These are phyloP conservation scores for Hygrocybe punicea DNA, from an alignment of 768 basidiomycete species.

Conservation along the genomic window DNA sequence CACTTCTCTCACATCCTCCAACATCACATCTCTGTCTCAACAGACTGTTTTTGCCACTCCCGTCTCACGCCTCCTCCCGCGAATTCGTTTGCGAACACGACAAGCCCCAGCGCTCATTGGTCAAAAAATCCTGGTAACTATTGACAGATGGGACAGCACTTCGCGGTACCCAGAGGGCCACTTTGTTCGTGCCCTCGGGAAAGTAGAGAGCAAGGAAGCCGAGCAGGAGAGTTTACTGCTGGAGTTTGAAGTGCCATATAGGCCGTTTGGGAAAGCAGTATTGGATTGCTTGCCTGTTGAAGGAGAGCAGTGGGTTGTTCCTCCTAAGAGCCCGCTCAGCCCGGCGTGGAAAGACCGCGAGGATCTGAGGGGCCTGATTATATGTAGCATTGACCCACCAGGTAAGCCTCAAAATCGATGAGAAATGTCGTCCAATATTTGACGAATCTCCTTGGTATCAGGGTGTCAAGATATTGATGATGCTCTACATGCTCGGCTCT, in stretches of 20 bases:
- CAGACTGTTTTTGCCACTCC: slow-evolving; percentile 95
- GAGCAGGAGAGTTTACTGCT: slow-evolving; percentile 91
- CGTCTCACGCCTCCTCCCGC: slow-evolving; percentile 84
- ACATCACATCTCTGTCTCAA: slow-evolving; percentile 72
- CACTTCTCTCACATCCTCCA: slow-evolving; percentile 76
- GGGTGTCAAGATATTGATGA: slow-evolving; percentile 99
- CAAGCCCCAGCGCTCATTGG: slow-evolving; percentile 85
- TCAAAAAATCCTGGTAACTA: slow-evolving; percentile 94
- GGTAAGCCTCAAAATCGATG: slow-evolving; percentile 40
- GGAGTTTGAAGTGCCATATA: slow-evolving; percentile 93
- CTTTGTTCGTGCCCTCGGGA: slow-evolving; percentile 88
- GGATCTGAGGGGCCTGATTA: slow-evolving; percentile 78
- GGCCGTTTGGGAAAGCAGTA: slow-evolving; percentile 95
- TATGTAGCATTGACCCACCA: slow-evolving; percentile 98
- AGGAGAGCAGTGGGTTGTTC: slow-evolving; percentile 92
- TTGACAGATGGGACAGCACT: slow-evolving; percentile 86
- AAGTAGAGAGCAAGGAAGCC: slow-evolving; percentile 90
- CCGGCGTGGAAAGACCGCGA: slow-evolving; percentile 75
- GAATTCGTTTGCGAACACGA: slow-evolving; percentile 90
- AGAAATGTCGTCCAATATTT: background rate
- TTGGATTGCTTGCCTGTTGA: slow-evolving; percentile 84
- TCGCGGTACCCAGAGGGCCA: slow-evolving; percentile 96
- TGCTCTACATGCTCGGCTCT: slow-evolving; percentile 81
- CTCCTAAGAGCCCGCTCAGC: slow-evolving; percentile 52
- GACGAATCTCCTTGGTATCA: slow-evolving; percentile 25